Base-by-base conservation (phyloP, 2,329 filamentous ascomycete species). In the Phialophora macrospora region DNA sequence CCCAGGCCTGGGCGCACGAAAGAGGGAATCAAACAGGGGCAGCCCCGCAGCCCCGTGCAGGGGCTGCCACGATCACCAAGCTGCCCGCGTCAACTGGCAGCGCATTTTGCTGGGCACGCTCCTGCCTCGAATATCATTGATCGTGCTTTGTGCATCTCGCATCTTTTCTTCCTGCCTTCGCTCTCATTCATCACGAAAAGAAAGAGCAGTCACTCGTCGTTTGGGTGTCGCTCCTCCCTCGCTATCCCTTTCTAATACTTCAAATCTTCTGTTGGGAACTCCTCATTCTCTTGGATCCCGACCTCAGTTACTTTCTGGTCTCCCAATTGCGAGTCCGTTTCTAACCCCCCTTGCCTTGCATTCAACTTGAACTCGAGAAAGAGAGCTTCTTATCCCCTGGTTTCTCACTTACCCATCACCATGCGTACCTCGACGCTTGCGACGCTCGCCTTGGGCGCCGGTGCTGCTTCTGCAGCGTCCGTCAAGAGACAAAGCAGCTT, bases 361-460 rank as follows among this genome's bases (percentile, higher is more conserved):
- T 58, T 54, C 20, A 11, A 38, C 28, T 28, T 6, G 54, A 58
- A 24, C 57, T 17, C n/a, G 20, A 38, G 26, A 38, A 38, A 60
- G 48, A 60, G 17, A 38, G 22, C 24, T 34, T 22, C 30, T 28
- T 55, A 52, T 67, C 51, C n/a, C 55, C 54, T n/a, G 26, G 38
- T 52, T 14, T 59, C 41, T 26, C 46, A 49, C 54, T 57, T 51
- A 26, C 44, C 46, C 41, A 59, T 68, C 75, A 82, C 63, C 67
- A 88, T 88, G 85, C 87, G 87, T 82, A 77, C 77, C 65, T 74
- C 77, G 59, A 74, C 80, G 65, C 77, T 78, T 55, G 76, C 82
- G 60, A 75, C 80, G 64, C 77, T 82, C 70, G 79, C 79, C 57
- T 69, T 85, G 68, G 77, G 79, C 65, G 80, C 80, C 44, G 77